Base-by-base conservation (phyloP, 116 monocot genomes). In the Zostera marina region DNA sequence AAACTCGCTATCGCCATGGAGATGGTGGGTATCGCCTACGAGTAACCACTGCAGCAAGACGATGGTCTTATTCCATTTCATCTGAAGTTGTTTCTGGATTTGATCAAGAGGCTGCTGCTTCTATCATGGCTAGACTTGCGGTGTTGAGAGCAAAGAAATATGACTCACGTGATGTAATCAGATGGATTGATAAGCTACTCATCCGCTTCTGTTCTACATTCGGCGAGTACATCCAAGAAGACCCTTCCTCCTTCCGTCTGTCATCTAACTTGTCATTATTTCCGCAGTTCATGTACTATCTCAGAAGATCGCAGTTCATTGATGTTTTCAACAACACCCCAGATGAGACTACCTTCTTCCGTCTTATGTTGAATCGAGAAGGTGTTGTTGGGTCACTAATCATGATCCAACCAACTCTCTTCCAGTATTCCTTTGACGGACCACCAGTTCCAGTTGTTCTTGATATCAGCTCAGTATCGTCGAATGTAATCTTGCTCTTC, bases 181-280 rank as follows among this genome's bases (percentile, higher is more conserved):
- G 98, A 63, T 98, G 98, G 98, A 70, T 98, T n/a, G 98, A 98
- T 56, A 87, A 98, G 55, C 78, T 79, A 80, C 80, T 98, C 12
- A 77, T 98, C 46, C 75, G 86, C 8, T 98, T 98, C 65, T 76
- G 87, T 22, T 67, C 98, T 32, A 86, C 73, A 57, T 98, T 98
- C 46, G 98, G 98, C 9, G 81, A 86, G 40, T 98, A 90, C 53
- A 62, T 79, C 3, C 82, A 91, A 1, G 90, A 90, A 54, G 91
- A 98, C 42, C 87, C 98, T 14, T 86, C 90, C n/a, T 79, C 83
- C 15, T 98, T 98, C 48, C 67, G 80, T 9, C 76, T 98, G 17
- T 74, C 86, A 8, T 74, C 91, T 0, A 73, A 71, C 49, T 86
- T 98, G 66, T 90, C 98, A 6, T 73, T 98, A 8, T 98, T 73